Percentiles rank a stretch among this genome's conserved stretches.
Conservation (phyloP, 495 filamentous ascomycete genomes). For the Talaromyces liani region DNA sequence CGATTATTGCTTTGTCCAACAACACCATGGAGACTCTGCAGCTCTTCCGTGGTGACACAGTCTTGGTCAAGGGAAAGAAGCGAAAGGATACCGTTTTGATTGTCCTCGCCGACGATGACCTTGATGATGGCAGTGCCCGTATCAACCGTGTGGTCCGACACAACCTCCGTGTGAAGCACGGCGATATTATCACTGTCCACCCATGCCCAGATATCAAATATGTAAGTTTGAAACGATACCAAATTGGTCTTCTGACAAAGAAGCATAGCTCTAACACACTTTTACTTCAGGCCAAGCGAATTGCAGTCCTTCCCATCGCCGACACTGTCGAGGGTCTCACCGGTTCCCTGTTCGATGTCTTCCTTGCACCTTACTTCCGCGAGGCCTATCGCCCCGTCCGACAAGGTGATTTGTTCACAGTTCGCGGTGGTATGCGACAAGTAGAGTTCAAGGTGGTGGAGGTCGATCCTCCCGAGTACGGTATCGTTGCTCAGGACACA, state of each 20-base stretch:
- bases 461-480: constrained; percentile 95
- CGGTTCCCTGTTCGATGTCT: constrained; percentile 96
- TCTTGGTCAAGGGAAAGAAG: constrained; percentile 98
- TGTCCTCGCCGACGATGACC: constrained; percentile 92
- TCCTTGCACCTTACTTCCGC: constrained; percentile 98
- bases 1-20: constrained; percentile 95
- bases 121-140: constrained; percentile 92
- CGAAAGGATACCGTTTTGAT: constrained; percentile 98
- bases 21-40: constrained; percentile 98
- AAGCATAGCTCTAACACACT: constrained; percentile 14
- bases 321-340: constrained; percentile 97
- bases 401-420: constrained; percentile 95
- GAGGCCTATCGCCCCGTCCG: constrained; percentile 95
- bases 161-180: constrained; percentile 97
- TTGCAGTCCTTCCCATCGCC: constrained; percentile 95
- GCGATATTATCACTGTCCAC: constrained; percentile 93
- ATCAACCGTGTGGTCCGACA: constrained; percentile 98
- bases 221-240: constrained; percentile 44
- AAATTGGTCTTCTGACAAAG: not conserved
- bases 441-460: constrained; percentile 99
- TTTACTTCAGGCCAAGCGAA: constrained; percentile 77
- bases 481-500: constrained; percentile 97
- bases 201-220: constrained; percentile 99
- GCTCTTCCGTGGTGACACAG: constrained; percentile 96
- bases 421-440: constrained; percentile 94